Base-by-base conservation (phyloP, 1,284 basidiomycete genomes). In the Cryptococcus sp. region DNA sequence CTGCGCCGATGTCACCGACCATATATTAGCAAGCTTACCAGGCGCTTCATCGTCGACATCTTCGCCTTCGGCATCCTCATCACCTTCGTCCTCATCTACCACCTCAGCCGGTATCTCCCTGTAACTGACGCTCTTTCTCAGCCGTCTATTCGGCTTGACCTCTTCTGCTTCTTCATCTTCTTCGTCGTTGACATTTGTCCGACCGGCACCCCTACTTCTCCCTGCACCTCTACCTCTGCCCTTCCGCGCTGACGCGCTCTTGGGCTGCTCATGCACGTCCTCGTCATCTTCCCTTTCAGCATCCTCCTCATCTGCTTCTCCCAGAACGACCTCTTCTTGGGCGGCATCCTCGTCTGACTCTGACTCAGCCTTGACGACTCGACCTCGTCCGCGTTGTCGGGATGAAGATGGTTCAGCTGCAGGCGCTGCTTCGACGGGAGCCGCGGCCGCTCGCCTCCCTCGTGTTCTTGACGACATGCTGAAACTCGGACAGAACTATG, bases 81-180 rank as follows among this genome's bases (percentile, higher is more conserved):
- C 64, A 1, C 60, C 57, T 8, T 50, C 63, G 11, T 52, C 51
- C 5, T 49, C 63, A 0, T 61, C 57, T 1, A 38, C 46, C n/a
- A 51, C 40, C 15, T 58, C 62, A 23, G 52, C 52, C 11, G 54
- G 54, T 16, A 63, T 56, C 50, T 65, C 63, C 17, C 45, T 56
- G 48, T 65, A 65, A 46, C 61, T 63, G 23, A 61, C 62, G 19
- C 59, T 62, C 54, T 63, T 64, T 30, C 60, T 57, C 20, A 10
- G 30, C 47, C 60, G 50, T 30, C 52, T 25, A 23, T 46, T 20
- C 20, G 47, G 38, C 42, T 57, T 13, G 53, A 41, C 35, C 8
- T 57, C 45, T 56, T 66, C 63, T 19, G 55, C 52, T 23, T 59
- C 60, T 19, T 58, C 63, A 23, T 52, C 51, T n/a, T 61, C 60